These are phyloP conservation scores for Volvariella surrecta DNA, from an alignment of 1,284 basidiomycete species.

Conservation along the genomic window DNA sequence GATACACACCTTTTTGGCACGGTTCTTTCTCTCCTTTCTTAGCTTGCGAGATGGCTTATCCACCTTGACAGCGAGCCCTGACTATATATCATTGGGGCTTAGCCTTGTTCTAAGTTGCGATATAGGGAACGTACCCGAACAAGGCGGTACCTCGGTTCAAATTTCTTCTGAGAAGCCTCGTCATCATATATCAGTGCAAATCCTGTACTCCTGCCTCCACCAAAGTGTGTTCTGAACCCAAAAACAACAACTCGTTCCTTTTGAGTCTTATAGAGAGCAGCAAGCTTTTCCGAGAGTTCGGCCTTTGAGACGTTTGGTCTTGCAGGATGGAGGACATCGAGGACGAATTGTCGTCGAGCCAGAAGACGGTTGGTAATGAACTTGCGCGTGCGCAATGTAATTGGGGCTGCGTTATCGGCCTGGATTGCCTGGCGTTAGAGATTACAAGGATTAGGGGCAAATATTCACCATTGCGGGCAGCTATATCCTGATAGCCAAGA, in stretches of 20 bases:
- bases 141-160: constrained; percentile 95
- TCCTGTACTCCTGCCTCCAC: constrained; percentile 96
- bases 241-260: constrained; percentile 74
- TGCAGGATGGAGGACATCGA: constrained; percentile 94
- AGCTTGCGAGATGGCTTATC: constrained; percentile 95
- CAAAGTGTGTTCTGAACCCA: constrained; percentile 88
- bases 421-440: constrained; percentile 16
- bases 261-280: constrained; percentile 69
- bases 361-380: constrained; percentile 99
- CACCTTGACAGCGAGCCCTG: constrained; percentile 78
- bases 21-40: constrained; percentile 99
- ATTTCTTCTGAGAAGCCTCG: constrained; percentile 90
- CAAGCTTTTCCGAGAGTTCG: constrained; percentile 93
- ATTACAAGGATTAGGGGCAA: no score
- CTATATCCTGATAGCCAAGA: no score
- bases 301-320: constrained; percentile 92
- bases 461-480: no score
- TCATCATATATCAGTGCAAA: constrained; percentile 99
- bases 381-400: constrained; percentile 98
- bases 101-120: no score
- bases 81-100: constrained; percentile 39
- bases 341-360: constrained; percentile 86
- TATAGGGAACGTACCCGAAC: constrained; percentile 67
- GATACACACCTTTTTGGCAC: constrained; percentile 83
- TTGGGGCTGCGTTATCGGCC: constrained; percentile 83